phyloP scores from a whole-genome alignment of 768 basidiomycete species.

The Amanita molliuscula region DNA sequence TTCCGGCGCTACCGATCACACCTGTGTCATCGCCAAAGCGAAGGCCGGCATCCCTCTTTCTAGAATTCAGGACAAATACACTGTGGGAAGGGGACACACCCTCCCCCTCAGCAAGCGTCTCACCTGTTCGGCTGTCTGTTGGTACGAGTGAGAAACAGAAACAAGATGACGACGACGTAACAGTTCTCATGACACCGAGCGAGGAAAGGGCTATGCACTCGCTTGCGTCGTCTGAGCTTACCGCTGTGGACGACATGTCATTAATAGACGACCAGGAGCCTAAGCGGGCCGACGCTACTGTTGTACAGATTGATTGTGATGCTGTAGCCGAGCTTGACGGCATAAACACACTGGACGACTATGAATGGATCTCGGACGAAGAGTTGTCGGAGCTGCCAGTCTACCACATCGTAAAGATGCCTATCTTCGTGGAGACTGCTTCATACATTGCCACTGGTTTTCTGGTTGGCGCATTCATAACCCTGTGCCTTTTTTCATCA shows the following conservation, averaged over 20 bases:
- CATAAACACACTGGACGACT: background rate
- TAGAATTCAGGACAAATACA: background rate
- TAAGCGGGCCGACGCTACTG: no score
- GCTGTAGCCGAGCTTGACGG: slow-evolving; percentile 1
- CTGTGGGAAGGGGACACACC: background rate
- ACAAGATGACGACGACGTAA: background rate
- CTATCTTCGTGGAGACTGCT: slow-evolving; percentile 23
- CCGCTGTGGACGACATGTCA: background rate
- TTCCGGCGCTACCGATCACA: background rate
- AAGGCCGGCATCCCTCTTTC: background rate
- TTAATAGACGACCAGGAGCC: background rate
- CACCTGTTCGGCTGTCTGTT: background rate
- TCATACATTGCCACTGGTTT: slow-evolving; percentile 44
- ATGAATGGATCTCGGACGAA: slow-evolving; percentile 5
- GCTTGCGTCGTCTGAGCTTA: background rate
- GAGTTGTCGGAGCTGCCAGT: background rate
- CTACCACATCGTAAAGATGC: slow-evolving; percentile 7
- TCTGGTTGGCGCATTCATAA: slow-evolving; percentile 44
- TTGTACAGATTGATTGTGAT: background rate
- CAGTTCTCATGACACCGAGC: background rate
- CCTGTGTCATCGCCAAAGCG: background rate
- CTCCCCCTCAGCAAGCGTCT: background rate
- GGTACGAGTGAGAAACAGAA: background rate
- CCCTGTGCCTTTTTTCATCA: slow-evolving; percentile 24
- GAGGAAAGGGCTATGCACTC: background rate